Base-by-base conservation (phyloP, 352 stramenopile genomes). In the Pythium apleroticum region DNA sequence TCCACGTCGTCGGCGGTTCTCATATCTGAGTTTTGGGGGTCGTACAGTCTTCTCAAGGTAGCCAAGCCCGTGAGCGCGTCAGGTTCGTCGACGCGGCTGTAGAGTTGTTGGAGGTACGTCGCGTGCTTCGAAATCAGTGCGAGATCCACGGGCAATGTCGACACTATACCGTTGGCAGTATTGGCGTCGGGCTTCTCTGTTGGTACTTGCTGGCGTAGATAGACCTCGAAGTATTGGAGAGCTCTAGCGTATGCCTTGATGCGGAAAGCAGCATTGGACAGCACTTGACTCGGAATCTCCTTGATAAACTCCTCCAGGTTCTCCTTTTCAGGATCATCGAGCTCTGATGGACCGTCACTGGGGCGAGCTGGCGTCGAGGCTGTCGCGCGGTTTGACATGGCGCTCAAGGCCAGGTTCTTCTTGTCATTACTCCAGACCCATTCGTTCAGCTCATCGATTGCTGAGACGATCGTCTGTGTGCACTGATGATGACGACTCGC, bases 381-480 rank as follows among this genome's bases (percentile, higher is more conserved):
- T 55, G 61, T 57, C 20, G 57, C 58, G 12, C 62, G 45, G 43
- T 50, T 71, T 10, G 52, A 48, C 24, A 56, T n/a, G 48, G 56
- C 73, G 63, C 83, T 93, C 5, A 87, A 58, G 15, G 76, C 76
- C 7, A 92, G 60, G 15, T 81, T 71, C 61, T 93, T 96, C 56
- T 94, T 92, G 55, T 94, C 86, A 50, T 68, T 91, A 35, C 66
- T 88, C 88, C 88, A 96, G 17, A 96, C 76, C 88, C 88, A 96
- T 15, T 96, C 86, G 61, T 94, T 96, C 9, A 96, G 64, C 45
- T 95, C 86, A 70, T 96, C 88, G 20, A 96, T 83, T 2, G 84
- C 91, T 12, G 86, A 89, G 50, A 96, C 91, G 62, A 96, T 89
- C 0, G 79, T 91, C 60, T 96, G 88, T 9, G 76, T 85, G 56